Evolutionary conservation across 805 yeast genomes (phyloP), one percentile per base, ranked within the genome.

Genomic region (Kazachstania bromeliacearum): DNA sequence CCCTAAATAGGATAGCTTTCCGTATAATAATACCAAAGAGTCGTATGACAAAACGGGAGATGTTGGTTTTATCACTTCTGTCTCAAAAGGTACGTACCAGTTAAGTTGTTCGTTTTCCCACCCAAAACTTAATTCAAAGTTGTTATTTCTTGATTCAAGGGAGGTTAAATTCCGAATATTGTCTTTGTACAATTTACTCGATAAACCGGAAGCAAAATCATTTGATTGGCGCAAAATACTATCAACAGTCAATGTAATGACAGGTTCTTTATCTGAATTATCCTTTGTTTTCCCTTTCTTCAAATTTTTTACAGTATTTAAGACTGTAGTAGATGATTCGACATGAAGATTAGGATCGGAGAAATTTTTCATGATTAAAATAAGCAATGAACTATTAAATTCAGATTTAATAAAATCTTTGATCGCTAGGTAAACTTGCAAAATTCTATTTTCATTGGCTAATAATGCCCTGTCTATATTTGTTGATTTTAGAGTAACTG

Each of bases 161-260:
- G 60, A 50, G 26, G 51, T 39, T 23, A 68, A 46, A 34, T 66
- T 68, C 36, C 63, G 67, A 16, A 72, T 53, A 9, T 49, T 43
- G 23, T 56, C 48, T 4, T 53, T 48, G 5, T 48, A 42, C 18
- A 67, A 60, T 42, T 72, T 73, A 46, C 78, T 71, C 0, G 79
- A 67, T 2, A 75, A 53, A 3, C 83, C 82, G 53, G 62, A 71
- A 3, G 67, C 64, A 47, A 64, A 66, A 14, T 68, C 71, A 41
- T 64, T 68, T 31, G 67, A 53, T 24, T 45, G 46, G 7, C 49
- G 41, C 7, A 57, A 38, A 8, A 59, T 23, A 19, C 44, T 46
- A 32, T 47, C 46, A 1, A 57, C 44, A 28, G 49, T 29, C 26
- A 47, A 43, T 13, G 50, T 55, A 4, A 35, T 8, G 4, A 37